phyloP scores from a whole-genome alignment of 2,329 filamentous ascomycete species.

The Fusarium bulbicola region DNA sequence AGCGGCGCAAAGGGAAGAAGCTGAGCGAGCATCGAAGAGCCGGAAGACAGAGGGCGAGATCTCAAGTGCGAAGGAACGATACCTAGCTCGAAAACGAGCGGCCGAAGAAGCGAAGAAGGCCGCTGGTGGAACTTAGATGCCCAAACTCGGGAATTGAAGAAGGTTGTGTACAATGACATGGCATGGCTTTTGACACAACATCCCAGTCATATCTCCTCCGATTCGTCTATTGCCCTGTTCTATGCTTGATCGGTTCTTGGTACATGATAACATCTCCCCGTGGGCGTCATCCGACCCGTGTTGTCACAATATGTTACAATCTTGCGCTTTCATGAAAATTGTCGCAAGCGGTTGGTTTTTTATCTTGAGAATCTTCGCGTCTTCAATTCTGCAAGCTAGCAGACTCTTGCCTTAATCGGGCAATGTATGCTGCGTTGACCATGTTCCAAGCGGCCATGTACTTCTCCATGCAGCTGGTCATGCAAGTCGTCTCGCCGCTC shows the following conservation, averaged over 20 bases:
- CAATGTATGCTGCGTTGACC: conserved; percentile 74
- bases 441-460: conserved; percentile 84
- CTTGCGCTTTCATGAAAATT: not conserved
- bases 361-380: not conserved
- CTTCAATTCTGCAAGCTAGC: not conserved
- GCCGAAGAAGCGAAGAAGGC: conserved; percentile 70
- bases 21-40: conserved; percentile 76
- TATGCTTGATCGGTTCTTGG: conserved; percentile 21
- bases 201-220: conserved; percentile 19
- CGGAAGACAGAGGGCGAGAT: conserved; percentile 81
- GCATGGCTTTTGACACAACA: conserved; percentile 30
- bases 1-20: conserved; percentile 69
- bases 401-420: conserved; percentile 68
- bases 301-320: conserved; percentile 44
- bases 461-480: conserved; percentile 83
- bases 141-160: conserved; percentile 27
- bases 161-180: conserved; percentile 19
- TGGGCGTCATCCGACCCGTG: conserved; percentile 6
- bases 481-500: conserved; percentile 74
- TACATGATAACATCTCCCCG: conserved; percentile 8
- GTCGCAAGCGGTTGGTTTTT: conserved; percentile 12
- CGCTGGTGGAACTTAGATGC: conserved; percentile 46
- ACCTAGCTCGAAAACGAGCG: conserved; percentile 79
- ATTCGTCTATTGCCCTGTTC: conserved; percentile 32
- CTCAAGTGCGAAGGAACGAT: conserved; percentile 80